These are phyloP conservation scores for Prunus padus DNA, from an alignment of 306 rosid species.

Conservation along the genomic window DNA sequence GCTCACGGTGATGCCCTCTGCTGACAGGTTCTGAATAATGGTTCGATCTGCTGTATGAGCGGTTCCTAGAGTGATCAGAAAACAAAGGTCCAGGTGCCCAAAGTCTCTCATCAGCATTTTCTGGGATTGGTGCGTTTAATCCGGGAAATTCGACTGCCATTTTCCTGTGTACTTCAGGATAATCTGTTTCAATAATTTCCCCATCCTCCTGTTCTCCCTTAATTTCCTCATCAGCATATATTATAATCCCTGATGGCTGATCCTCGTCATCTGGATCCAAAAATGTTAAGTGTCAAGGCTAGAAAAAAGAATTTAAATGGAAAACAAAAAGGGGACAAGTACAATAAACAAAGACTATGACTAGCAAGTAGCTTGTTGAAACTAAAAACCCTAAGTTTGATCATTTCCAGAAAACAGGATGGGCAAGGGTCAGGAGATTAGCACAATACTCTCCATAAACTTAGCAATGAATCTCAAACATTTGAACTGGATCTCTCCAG, in stretches of 20 bases:
- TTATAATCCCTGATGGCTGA: slow-evolving; percentile 89
- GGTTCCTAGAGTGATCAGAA: slow-evolving; percentile 51
- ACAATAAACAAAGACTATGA: not conserved
- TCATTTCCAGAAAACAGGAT: not conserved
- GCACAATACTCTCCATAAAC: not conserved
- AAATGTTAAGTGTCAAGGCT: slow-evolving; percentile 24
- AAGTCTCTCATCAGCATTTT: slow-evolving; percentile 65
- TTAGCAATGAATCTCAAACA: not conserved
- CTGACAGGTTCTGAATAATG: slow-evolving; percentile 44
- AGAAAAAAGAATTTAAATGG: slow-evolving; percentile 8
- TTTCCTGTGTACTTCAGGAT: slow-evolving; percentile 44
- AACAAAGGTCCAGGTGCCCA: slow-evolving; percentile 57
- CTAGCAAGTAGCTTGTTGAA: not conserved
- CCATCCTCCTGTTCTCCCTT: slow-evolving; percentile 82
- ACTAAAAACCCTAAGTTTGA: slow-evolving; percentile 1
- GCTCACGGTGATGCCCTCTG: slow-evolving; percentile 61
- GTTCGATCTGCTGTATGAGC: slow-evolving; percentile 44
- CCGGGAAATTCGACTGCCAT: slow-evolving; percentile 83
- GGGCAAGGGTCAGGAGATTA: not conserved
- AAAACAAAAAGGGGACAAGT: not conserved
- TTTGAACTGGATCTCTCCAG: not conserved
- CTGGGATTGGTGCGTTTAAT: slow-evolving; percentile 85
- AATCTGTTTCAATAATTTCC: slow-evolving; percentile 62
- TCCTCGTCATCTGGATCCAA: slow-evolving; percentile 75
- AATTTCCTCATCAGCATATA: slow-evolving; percentile 56